Evolutionary conservation across 371 early-diverging fungal species (phyloP), one percentile per base, ranked within the genome.

Genomic region (Blakeslea trispora): DNA sequence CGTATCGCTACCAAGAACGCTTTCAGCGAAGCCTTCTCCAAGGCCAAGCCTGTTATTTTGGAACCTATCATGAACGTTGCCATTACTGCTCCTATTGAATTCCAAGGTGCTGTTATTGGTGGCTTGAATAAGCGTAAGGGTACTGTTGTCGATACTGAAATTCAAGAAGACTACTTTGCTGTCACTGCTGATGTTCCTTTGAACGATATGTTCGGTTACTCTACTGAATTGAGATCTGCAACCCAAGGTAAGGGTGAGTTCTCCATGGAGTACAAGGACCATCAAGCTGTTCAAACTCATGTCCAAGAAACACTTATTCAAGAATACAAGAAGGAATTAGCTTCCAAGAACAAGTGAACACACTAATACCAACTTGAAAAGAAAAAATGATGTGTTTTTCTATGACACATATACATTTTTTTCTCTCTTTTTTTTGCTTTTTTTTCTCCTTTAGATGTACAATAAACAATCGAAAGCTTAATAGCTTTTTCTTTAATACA

Each of bases 181-280:
- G 85, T 93, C 24, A 76, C 75, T 28, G 91, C 93, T 42, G 91
- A 95, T 62, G 93, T 94, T 34, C 91, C 97, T 5, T 70, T 98
- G 64, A 97, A 96, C 75, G 93, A 93, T 53, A 97, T 98, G 97
- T 97, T 97, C 83, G 97, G 97, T 32, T 97, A 95, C 71, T 92
- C 95, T 32, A 92, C 95, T 15, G 97, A 97, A 72, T 81, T 98
- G 62, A 85, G 99, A 55, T 90, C 93, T 24, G 85, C 91, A 48
- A 96, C 97, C 22, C 92, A 95, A 63, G 98, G 99, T 61, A 98
- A 97, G 85, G 99, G 99, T 48, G 97, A 97, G 80, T 98, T 96
- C 81, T 78, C 91, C 50, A 98, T 98, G 99, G 96, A 95, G 79
- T 97, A 97, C 82, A 87, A 90, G 79, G 77, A 84, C 43, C 97